phyloP scores from a whole-genome alignment of 108 stramenopile genomes.

The Heterococcus sp. region DNA sequence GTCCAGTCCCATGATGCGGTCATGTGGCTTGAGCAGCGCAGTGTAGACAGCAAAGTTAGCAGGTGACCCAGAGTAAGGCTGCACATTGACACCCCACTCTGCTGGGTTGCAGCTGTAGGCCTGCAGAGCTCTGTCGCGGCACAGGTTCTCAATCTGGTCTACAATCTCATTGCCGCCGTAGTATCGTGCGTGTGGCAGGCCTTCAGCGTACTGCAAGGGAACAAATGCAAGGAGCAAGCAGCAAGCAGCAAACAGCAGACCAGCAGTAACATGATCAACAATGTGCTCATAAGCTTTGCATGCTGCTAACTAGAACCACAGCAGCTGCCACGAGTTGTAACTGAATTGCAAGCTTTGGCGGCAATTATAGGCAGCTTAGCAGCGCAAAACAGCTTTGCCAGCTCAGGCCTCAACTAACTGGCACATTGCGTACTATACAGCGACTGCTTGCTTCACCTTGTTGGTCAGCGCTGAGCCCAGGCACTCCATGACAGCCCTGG shows the following conservation, averaged over 20 bases:
- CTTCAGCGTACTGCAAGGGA: conserved; percentile 81
- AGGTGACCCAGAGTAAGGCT: conserved; percentile 89
- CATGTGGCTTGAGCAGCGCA: conserved; percentile 94
- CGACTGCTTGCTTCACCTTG: too few species aligned
- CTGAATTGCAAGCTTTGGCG: too few species aligned
- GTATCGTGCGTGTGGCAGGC: conserved; percentile 94
- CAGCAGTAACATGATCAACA: too few species aligned
- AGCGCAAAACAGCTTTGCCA: too few species aligned
- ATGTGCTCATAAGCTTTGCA: too few species aligned
- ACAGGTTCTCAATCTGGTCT: conserved; percentile 92
- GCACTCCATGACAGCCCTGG: conserved; percentile 94
- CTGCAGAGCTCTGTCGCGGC: conserved; percentile 87
- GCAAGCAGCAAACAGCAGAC: too few species aligned
- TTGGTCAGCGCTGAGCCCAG: conserved; percentile 96
- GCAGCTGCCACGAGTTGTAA: too few species aligned
- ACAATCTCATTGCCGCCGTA: conserved; percentile 94
- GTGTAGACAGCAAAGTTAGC: conserved; percentile 99
- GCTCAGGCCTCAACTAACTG: too few species aligned
- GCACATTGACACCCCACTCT: conserved; percentile 98
- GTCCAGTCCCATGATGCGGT: conserved; percentile 97
- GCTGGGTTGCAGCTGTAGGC: conserved; percentile 90
- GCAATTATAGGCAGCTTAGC: too few species aligned
- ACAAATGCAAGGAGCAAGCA: background rate
- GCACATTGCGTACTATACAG: too few species aligned
- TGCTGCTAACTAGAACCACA: too few species aligned